Percentiles rank a stretch among this genome's conserved stretches.
Evolutionary conservation across 192 early-diverging fungal genomes (phyloP).

Genomic region (Linnemannia exigua): DNA sequence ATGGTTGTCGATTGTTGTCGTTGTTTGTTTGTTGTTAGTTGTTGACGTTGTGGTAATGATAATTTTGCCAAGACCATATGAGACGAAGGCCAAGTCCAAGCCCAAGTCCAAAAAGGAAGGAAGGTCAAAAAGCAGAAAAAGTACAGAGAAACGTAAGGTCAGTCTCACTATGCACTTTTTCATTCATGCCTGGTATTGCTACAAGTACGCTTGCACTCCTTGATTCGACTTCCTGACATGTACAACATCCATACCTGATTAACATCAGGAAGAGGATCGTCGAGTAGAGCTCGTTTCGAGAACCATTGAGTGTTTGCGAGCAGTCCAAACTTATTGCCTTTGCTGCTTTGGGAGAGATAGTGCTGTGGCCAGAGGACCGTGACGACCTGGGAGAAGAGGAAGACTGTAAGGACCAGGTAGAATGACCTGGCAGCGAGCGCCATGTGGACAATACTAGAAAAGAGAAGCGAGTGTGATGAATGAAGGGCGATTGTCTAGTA

Average conservation of each 20-base stretch:
- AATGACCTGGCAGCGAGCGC: conserved; percentile 35
- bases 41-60: background rate
- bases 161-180: background rate
- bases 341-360: background rate
- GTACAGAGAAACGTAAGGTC: background rate
- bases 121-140: background rate
- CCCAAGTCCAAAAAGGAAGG: background rate
- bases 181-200: too few species aligned
- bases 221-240: background rate
- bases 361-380: conserved; percentile 44
- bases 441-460: conserved; percentile 17
- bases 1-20: background rate
- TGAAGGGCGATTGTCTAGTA: background rate
- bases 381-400: conserved; percentile 35
- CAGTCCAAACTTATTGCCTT: background rate
- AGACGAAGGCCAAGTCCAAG: background rate
- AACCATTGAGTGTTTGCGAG: conserved; percentile 8
- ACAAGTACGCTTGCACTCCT: background rate
- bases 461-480: background rate
- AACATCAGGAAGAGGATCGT: conserved; percentile 15
- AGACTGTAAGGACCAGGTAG: conserved; percentile 47
- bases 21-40: background rate
- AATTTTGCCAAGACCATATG: background rate
- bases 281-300: conserved; percentile 34
- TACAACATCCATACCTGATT: conserved; percentile 21